A percentile compares a stretch with the other conserved stretches of the same genome.
Conservation (phyloP, 2,329 filamentous ascomycete species). For the Penicillium sp. region DNA sequence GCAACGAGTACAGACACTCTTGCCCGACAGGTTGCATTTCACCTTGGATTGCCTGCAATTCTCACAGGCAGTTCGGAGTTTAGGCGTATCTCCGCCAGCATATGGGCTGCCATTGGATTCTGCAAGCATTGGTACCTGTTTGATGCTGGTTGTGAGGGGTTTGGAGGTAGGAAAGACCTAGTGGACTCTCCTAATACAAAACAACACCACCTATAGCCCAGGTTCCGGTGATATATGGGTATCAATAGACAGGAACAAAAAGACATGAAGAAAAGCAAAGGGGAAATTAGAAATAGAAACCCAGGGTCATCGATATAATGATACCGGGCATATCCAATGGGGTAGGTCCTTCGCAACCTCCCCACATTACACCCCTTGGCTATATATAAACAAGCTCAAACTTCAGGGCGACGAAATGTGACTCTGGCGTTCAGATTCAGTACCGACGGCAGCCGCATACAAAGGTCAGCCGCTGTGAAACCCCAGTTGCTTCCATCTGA, state of each 20-base stretch:
- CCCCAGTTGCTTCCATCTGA: constrained; percentile 36
- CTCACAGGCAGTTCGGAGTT: constrained; percentile 41
- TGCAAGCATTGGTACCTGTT: constrained; percentile 26
- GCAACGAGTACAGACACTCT: constrained; percentile 39
- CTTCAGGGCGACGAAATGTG: constrained; percentile 20
- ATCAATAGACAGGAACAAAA: constrained; percentile 4
- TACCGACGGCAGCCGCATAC: constrained; percentile 34
- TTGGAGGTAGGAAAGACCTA: background rate
- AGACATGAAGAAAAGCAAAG: background rate
- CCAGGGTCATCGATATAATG: constrained; percentile 2
- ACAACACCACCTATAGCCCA: background rate
- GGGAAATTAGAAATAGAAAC: constrained; percentile 5
- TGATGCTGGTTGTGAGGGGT: background rate
- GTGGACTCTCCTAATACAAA: background rate
- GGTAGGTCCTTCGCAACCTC: constrained; percentile 3
- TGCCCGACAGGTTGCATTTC: constrained; percentile 40
- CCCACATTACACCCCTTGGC: background rate
- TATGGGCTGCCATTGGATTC: constrained; percentile 26
- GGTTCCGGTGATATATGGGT: constrained; percentile 1
- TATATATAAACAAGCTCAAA: constrained; percentile 26
- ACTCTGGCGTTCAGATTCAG: constrained; percentile 32
- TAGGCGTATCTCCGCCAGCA: constrained; percentile 30
- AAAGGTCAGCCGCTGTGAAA: constrained; percentile 42
- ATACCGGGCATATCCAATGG: constrained; percentile 10
- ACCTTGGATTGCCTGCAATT: constrained; percentile 43